phyloP scores from a whole-genome alignment of 306 rosid genomes.

The Fragaria vesca region DNA sequence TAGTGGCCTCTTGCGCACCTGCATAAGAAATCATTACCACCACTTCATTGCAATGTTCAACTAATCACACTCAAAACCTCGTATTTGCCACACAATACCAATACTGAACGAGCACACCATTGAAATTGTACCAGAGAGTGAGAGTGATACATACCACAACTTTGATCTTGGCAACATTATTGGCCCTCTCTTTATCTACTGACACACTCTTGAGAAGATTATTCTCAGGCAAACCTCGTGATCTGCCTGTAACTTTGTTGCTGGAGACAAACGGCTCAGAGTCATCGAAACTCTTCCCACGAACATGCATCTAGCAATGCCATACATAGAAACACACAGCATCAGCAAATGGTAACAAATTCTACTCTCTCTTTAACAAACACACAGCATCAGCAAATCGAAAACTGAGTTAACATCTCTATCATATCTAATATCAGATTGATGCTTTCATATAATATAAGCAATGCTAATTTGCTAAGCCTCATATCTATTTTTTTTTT shows the following conservation, averaged over 20 bases:
- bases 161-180: slow-evolving; percentile 77
- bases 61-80: neutral
- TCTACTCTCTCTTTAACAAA: neutral
- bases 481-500: neutral
- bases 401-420: neutral
- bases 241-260: slow-evolving; percentile 41
- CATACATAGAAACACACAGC: slow-evolving; percentile 11
- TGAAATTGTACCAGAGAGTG: neutral
- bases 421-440: neutral
- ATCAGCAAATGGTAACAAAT: neutral
- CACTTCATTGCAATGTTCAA: neutral
- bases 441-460: neutral
- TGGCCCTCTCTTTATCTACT: slow-evolving; percentile 70
- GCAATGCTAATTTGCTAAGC: neutral
- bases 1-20: slow-evolving; percentile 87
- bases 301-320: slow-evolving; percentile 38
- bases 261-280: slow-evolving; percentile 37
- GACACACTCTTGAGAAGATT: slow-evolving; percentile 52
- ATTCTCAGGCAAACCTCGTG: slow-evolving; percentile 54
- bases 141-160: slow-evolving; percentile 63
- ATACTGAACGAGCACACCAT: neutral
- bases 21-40: slow-evolving; percentile 20
- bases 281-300: slow-evolving; percentile 52
- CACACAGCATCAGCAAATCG: neutral
- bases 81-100: neutral